Base-by-base conservation (phyloP, 2,329 filamentous ascomycete species). In the Endoconidiophora polonica region DNA sequence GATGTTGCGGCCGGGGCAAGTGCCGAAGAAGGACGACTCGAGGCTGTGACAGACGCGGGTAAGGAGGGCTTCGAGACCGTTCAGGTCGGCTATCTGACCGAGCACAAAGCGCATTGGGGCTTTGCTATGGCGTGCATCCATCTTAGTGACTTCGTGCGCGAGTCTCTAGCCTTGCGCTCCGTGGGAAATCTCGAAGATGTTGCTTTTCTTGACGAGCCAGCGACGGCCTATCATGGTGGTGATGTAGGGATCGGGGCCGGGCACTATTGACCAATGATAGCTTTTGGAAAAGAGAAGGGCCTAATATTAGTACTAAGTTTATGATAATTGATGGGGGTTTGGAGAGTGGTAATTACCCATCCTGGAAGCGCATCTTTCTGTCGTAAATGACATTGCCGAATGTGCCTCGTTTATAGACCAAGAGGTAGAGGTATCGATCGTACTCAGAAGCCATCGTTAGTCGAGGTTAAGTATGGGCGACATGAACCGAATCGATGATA, bases 201-300 rank as follows among this genome's bases (percentile, higher is more conserved):
- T 42, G 46, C 39, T 43, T 24, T 22, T 16, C 16, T 41, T 48
- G 38, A 43, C 16, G 39, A 48, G 38, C 46, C 46, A 48, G 10
- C 46, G 46, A 18, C 39, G 39, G 24, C 39, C 46, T 24, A 29
- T 39, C 37, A 22, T 22, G 24, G 46, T 43, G 9, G 36, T 5
- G 39, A 42, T 40, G 37, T 26, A 20, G 4, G 46, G 39, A 5
- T 29, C n/a, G 1, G 46, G 46, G 2, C 46, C 46, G 3, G 39
- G 43, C 5, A 48, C 46, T 6, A 48, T 26, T 4, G 46, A 23
- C 46, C 46, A 48, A 20, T 48, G 39, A 22, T 48, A 48, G 33
- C 46, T 48, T 24, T n/a, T 6, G 5, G 23, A 22, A 12, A 5
- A 12, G 36, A 40, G n/a, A 18, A 18, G 16, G 16, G 16, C 2